These are phyloP conservation scores for Tuber microsphaerosporum DNA, from an alignment of 495 filamentous ascomycete species.

Conservation along the genomic window DNA sequence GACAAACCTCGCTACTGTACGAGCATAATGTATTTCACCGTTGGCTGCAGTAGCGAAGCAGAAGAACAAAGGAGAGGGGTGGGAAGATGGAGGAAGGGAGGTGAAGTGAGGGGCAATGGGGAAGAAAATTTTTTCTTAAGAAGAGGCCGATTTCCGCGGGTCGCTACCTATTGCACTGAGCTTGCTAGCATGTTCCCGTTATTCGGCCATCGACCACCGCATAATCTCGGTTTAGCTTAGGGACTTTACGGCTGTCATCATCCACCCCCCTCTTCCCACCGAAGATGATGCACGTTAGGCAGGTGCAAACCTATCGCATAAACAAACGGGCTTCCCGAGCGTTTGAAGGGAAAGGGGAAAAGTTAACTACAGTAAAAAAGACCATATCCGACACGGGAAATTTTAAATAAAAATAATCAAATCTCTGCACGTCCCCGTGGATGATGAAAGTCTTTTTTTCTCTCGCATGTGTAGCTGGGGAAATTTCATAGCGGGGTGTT, in stretches of 20 bases:
- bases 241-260: not conserved
- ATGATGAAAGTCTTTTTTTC: not conserved
- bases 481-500: not conserved
- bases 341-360: not conserved
- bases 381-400: not conserved
- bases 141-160: not conserved
- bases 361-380: not conserved
- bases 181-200: not conserved
- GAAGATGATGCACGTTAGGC: not conserved
- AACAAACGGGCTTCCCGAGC: not conserved
- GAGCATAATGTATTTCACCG: not conserved
- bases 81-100: not conserved
- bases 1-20: not conserved
- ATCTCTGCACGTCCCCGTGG: not conserved
- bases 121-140: not conserved
- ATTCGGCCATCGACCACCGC: not conserved
- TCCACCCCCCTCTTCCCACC: not conserved
- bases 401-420: not conserved
- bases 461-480: not conserved
- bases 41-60: not conserved
- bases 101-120: not conserved
- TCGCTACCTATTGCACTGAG: not conserved
- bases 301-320: conserved; percentile 4
- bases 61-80: not conserved
- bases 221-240: not conserved